Evolutionary conservation across 2,329 filamentous ascomycete genomes (phyloP).

Genomic region (Colletotrichum horii): DNA sequence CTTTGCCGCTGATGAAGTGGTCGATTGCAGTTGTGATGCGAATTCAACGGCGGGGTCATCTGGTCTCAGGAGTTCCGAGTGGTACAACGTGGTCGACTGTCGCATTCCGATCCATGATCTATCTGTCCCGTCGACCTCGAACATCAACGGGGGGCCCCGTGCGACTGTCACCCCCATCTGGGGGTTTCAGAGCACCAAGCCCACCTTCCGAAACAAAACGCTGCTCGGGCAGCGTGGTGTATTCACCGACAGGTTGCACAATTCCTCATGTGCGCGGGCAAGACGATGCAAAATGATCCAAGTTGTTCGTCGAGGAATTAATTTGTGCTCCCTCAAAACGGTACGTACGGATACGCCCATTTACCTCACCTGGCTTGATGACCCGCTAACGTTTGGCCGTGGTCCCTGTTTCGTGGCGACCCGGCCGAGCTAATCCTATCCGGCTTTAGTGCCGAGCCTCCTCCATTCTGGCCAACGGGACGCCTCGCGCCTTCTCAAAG

Average conservation of each 20-base stretch:
- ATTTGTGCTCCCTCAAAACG: not conserved
- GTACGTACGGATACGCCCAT: not conserved
- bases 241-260: conserved; percentile 23
- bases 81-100: not conserved
- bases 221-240: conserved; percentile 19
- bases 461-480: conserved; percentile 12
- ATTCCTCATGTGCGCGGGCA: conserved; percentile 6
- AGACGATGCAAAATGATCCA: not conserved
- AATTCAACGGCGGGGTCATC: not conserved
- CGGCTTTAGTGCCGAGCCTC: not conserved
- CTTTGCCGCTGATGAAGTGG: not conserved
- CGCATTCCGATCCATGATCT: not conserved
- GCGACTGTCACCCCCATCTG: not conserved
- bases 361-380: not conserved
- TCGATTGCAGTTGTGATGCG: not conserved
- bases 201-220: conserved; percentile 15
- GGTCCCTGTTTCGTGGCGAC: conserved; percentile 5
- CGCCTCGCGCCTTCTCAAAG: conserved; percentile 10
- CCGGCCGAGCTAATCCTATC: not conserved
- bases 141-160: not conserved
- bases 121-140: not conserved
- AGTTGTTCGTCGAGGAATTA: not conserved
- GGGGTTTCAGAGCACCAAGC: conserved; percentile 10
- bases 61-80: not conserved
- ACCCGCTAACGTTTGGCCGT: not conserved